Evolutionary conservation across 305 asterid genomes (phyloP).

Genomic region (Fraxinus dipetala): DNA sequence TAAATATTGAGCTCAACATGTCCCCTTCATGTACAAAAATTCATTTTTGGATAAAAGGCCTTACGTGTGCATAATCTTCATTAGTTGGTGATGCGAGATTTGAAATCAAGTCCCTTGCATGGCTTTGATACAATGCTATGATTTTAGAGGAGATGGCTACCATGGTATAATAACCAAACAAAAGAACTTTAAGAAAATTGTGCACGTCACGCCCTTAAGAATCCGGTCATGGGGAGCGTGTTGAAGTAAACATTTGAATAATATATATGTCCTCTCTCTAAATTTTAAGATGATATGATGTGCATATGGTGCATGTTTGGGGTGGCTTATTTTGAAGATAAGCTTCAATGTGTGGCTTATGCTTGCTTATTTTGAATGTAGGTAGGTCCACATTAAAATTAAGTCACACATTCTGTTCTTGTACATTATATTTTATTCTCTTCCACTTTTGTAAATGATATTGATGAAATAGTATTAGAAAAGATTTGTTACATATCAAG

Average conservation of each 20-base stretch:
- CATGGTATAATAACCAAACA: not conserved
- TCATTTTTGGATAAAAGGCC: not conserved
- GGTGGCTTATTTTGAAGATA: not conserved
- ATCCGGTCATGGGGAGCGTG: not conserved
- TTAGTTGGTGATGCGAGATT: not conserved
- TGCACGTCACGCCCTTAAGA: not conserved
- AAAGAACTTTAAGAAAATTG: not conserved
- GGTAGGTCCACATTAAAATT: not conserved
- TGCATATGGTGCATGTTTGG: not conserved
- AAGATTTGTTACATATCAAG: constrained; percentile 10
- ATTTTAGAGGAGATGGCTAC: not conserved
- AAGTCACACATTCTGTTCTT: not conserved
- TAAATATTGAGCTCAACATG: not conserved
- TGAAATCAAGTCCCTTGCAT: not conserved
- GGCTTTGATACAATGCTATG: not conserved
- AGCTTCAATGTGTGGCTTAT: not conserved
- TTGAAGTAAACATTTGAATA: not conserved
- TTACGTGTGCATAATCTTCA: not conserved
- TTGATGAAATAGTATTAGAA: not conserved
- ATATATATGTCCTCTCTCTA: not conserved
- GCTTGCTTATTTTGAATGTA: not conserved
- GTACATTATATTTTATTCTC: not conserved
- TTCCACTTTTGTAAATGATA: constrained; percentile 11
- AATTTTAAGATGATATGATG: not conserved
- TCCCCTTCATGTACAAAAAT: not conserved